Evolutionary conservation across 805 yeast species (phyloP), one percentile per base, ranked within the genome.

Genomic region (Ascoidea rubescens): DNA sequence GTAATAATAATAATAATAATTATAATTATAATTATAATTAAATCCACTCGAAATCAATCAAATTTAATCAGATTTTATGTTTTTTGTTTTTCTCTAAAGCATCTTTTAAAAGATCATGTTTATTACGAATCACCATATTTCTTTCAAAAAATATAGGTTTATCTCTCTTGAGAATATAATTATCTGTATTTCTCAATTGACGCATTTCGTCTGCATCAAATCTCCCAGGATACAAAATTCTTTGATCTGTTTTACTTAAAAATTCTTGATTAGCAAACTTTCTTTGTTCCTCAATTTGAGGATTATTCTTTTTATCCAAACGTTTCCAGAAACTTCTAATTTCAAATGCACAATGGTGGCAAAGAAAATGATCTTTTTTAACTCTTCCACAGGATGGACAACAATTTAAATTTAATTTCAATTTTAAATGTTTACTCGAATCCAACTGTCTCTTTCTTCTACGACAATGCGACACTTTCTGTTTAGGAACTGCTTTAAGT

Each of bases 311-410:
- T 44, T 67, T 68, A 37, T 55, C 58, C 45, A 54, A 53, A 5
- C 62, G 58, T 59, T 78, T 83, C 87, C 96, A 87, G 47, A 84
- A 72, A 53, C 76, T 71, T 64, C 79, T 82, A 62, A 93, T 84
- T 64, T 89, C 89, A 37, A 76, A 79, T 53, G 87, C 90, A 70
- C 99, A 91, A 62, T 85, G 78, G 95, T 88, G 87, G 69, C 99
- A 91, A 60, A 91, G 73, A 53, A 89, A 81, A 67, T 93, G 96
- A 1, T 93, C 80, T 62, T 96, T 77, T 69, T 91, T 93, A 60
- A 79, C 84, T 56, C 86, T 84, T 47, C 99, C 99, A 70, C 99
- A 91, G 0, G 96, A 84, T 2, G 98, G 97, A 65, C 99, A 91
- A 65, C 95, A 78, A 56, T 84, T 87, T 61, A 93, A 71, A 63